Conservation (phyloP, 306 rosid species). For the Heteromeles arbutifolia region DNA sequence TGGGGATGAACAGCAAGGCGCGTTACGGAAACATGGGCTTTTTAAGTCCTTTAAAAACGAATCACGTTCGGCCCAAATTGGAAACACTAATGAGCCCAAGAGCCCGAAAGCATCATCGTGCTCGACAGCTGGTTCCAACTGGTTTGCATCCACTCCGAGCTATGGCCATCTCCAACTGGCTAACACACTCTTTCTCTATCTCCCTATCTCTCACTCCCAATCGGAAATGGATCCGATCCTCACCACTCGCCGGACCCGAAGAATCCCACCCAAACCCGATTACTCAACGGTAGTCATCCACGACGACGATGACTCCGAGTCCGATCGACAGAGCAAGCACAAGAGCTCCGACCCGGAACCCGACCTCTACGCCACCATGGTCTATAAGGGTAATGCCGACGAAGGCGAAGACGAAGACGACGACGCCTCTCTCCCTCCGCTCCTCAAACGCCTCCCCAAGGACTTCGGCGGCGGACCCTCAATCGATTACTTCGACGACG, state of each 20-base stretch:
- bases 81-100: background rate
- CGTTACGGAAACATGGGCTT: background rate
- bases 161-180: background rate
- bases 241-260: slow-evolving; percentile 37
- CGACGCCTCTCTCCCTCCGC: slow-evolving; percentile 86
- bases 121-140: slow-evolving; percentile 16
- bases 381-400: slow-evolving; percentile 52
- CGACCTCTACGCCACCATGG: slow-evolving; percentile 72
- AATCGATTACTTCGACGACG: slow-evolving; percentile 61
- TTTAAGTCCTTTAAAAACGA: background rate
- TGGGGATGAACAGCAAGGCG: background rate
- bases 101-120: background rate
- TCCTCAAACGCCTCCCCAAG: slow-evolving; percentile 82
- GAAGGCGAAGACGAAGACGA: slow-evolving; percentile 49
- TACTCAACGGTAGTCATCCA: slow-evolving; percentile 77
- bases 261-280: slow-evolving; percentile 41
- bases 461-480: slow-evolving; percentile 94
- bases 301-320: slow-evolving; percentile 37
- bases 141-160: background rate
- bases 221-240: slow-evolving; percentile 55
- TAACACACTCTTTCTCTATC: background rate
- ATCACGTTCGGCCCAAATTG: background rate
- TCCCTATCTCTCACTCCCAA: background rate
- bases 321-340: slow-evolving; percentile 21
- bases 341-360: slow-evolving; percentile 22